Evolutionary conservation across 768 basidiomycete genomes (phyloP).

Genomic region (Lactarius indigo): DNA sequence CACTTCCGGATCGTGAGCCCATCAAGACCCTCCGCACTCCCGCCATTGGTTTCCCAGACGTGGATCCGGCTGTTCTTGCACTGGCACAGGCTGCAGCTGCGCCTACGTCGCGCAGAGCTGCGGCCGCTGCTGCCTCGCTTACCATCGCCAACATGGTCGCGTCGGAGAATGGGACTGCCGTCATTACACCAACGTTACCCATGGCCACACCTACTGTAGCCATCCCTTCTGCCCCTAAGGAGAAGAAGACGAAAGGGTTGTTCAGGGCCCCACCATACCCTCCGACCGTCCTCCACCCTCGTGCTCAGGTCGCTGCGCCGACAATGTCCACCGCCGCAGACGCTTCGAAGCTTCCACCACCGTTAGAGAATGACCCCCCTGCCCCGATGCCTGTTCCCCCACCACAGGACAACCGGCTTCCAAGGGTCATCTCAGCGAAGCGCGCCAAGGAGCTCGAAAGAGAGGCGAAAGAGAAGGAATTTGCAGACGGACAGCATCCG

Average conservation of each 20-base stretch:
- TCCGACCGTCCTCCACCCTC: constrained; percentile 50
- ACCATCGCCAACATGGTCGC: constrained; percentile 94
- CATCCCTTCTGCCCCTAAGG: constrained; percentile 46
- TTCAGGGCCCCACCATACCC: constrained; percentile 71
- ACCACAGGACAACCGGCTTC: constrained; percentile 46
- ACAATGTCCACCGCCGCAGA: constrained; percentile 69
- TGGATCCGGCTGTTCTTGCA: constrained; percentile 68
- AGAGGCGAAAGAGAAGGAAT: constrained; percentile 81
- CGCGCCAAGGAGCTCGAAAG: constrained; percentile 70
- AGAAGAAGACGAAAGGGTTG: constrained; percentile 65
- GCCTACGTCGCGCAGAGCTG: constrained; percentile 74
- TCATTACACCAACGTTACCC: constrained; percentile 43
- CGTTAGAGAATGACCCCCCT: constrained; percentile 60
- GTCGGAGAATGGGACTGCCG: constrained; percentile 75
- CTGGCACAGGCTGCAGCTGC: constrained; percentile 60
- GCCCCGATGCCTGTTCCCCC: constrained; percentile 31
- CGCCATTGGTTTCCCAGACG: constrained; percentile 78
- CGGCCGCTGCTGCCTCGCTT: constrained; percentile 76
- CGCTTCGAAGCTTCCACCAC: constrained; percentile 51
- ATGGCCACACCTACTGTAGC: constrained; percentile 38
- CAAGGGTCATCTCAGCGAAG: constrained; percentile 52
- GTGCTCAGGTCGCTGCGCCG: constrained; percentile 56
- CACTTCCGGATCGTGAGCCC: constrained; percentile 89
- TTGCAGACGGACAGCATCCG: constrained; percentile 76
- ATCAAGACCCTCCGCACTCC: constrained; percentile 89